Base-by-base conservation (phyloP, 352 stramenopile genomes). In the Globisporangium takayamanum region DNA sequence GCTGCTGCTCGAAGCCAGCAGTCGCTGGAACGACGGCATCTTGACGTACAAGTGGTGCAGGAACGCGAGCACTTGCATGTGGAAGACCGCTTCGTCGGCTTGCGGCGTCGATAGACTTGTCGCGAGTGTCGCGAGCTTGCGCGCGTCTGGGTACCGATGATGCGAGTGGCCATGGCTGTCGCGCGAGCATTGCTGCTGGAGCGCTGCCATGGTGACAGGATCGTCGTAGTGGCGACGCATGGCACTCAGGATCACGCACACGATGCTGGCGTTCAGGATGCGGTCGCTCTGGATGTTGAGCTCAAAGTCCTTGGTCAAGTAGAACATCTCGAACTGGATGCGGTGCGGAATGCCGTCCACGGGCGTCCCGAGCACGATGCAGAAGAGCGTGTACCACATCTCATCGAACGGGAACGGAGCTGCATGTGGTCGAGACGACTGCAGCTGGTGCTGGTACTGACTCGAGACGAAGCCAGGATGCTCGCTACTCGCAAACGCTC, bases 371-470 rank as follows among this genome's bases (percentile, higher is more conserved):
- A 91, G 62, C 47, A 89, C 36, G 45, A 76, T 80, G 50, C 78
- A 85, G 57, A 91, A 75, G 5, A 91, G 65, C 39, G 70, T 62
- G 53, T 88, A 88, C 77, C 78, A 91, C 68, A 88, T 74, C 15
- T 88, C 71, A 20, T 88, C 60, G 42, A 91, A 88, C 2, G 77
- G 79, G 36, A 91, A 88, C 15, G 45, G 33, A 8, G n/a, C 14
- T 39, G 18, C 20, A 11, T 33, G 11, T 5, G 6, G 30, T 25
- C 37, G 18, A 8, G 3, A 33, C 53, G 39, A 42, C 12, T 6
- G 16, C 18, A 39, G 41, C 42, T 44, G 53, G 5, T 30, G 0
- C 11, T 36, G 15, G 20, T 30, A 3, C 10, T 50, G 12, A 15
- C 15, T 8, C 16, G 15, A 20, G 41, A 18, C 2, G 5, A 47